Evolutionary conservation across 805 yeast genomes (phyloP).

Genomic region (Allodekkera sacchari): DNA sequence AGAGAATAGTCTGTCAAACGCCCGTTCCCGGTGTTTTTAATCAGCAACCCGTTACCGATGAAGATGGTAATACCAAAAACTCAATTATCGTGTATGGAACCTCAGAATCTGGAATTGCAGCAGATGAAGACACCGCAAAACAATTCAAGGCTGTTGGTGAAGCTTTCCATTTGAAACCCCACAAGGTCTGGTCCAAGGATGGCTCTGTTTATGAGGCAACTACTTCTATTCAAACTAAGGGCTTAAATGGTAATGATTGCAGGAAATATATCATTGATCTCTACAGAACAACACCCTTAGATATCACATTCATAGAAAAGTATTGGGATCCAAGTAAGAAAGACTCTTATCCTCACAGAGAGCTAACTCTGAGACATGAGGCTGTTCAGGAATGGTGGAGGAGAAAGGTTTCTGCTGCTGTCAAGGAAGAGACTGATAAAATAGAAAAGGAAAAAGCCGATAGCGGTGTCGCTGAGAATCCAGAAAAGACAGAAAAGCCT

Average conservation of each 20-base stretch:
- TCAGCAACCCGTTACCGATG: conserved; percentile 28
- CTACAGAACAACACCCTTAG: conserved; percentile 78
- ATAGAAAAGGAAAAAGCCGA: conserved; percentile 16
- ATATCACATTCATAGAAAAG: conserved; percentile 65
- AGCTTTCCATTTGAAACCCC: conserved; percentile 71
- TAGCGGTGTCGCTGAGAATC: background rate
- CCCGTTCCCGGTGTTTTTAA: conserved; percentile 90
- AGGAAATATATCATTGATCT: conserved; percentile 80
- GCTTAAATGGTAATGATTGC: conserved; percentile 77
- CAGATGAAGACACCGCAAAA: conserved; percentile 44
- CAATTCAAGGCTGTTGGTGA: conserved; percentile 57
- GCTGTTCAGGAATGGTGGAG: conserved; percentile 90
- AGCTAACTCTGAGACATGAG: conserved; percentile 73
- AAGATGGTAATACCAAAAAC: conserved; percentile 28
- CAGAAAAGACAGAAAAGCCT: conserved; percentile 27
- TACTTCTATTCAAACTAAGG: conserved; percentile 76
- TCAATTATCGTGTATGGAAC: conserved; percentile 65
- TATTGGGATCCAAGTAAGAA: conserved; percentile 34
- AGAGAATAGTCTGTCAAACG: conserved; percentile 82
- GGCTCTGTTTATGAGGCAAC: conserved; percentile 42
- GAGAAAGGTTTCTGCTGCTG: conserved; percentile 46
- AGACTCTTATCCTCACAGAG: conserved; percentile 75
- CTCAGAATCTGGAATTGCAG: conserved; percentile 38
- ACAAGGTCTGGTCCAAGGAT: conserved; percentile 42
- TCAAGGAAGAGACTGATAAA: conserved; percentile 42